Conservation (phyloP, 495 filamentous ascomycete species). For the Delitschia confertaspora region DNA sequence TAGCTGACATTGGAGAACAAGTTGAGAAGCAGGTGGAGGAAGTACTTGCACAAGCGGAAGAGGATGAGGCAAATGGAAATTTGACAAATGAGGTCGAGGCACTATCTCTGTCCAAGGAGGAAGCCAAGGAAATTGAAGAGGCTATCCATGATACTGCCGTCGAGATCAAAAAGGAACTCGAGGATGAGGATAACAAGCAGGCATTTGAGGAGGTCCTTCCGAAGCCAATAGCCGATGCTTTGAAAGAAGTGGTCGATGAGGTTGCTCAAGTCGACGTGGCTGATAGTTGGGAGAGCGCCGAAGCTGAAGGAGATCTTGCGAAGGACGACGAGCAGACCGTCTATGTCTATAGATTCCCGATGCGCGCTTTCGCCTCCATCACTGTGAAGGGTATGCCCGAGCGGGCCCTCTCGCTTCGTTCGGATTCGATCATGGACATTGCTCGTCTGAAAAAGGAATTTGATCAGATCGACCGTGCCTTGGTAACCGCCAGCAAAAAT, state of each 20-base stretch:
- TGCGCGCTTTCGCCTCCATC: constrained; percentile 90
- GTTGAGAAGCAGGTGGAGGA: constrained; percentile 62
- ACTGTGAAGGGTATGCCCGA: constrained; percentile 36
- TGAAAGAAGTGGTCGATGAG: constrained; percentile 52
- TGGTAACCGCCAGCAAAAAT: constrained; percentile 79
- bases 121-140: constrained; percentile 35
- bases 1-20: constrained; percentile 57
- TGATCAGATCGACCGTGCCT: constrained; percentile 88
- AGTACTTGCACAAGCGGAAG: constrained; percentile 47
- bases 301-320: constrained; percentile 55
- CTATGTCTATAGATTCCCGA: constrained; percentile 85
- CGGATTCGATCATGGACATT: constrained; percentile 74
- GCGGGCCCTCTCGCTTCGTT: constrained; percentile 41
- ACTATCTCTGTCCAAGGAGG: constrained; percentile 30
- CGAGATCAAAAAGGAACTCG: constrained; percentile 48
- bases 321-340: constrained; percentile 59
- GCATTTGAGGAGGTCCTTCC: constrained; percentile 45
- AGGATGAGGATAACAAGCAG: constrained; percentile 45
- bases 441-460: constrained; percentile 93
- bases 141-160: constrained; percentile 40
- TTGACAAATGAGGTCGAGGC: constrained; percentile 4
- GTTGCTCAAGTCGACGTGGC: constrained; percentile 42
- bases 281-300: constrained; percentile 69
- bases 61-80: constrained; percentile 22
- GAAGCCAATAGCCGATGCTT: constrained; percentile 44